Evolutionary conservation across 1,284 basidiomycete species (phyloP), one percentile per base, ranked within the genome.

Genomic region (Ustilago sp.): DNA sequence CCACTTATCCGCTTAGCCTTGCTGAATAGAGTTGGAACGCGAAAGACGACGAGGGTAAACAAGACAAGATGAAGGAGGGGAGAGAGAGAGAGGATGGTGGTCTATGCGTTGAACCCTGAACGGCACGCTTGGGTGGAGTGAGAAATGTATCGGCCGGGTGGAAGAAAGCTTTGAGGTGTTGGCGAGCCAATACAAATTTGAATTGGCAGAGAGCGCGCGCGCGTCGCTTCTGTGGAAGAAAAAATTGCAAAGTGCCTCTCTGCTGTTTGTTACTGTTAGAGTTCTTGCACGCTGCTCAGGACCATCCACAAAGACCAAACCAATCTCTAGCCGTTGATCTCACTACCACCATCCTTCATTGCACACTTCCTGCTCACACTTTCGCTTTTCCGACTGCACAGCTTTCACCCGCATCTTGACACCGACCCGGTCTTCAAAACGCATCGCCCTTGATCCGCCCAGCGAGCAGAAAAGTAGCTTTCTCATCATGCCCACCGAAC

Each of bases 401-500:
- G 8, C n/a, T 19, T 43, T 17, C n/a, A 19, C 19, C 19, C n/a
- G 43, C n/a, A 45, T 19, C 43, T 5, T 19, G n/a, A 9, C 3
- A 4, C 43, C n/a, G 19, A 28, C 23, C 23, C 23, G 23, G 3
- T 28, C 23, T 28, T 28, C 23, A 28, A 28, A 28, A 28, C 23
- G 23, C 23, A 28, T 28, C 15, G 19, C 4, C n/a, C 43, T 38
- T 38, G 36, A 38, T 38, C 36, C 36, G 13, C 23, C 3, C 3
- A 3, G 23, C 23, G 23, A 28, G 23, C 23, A 28, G 23, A 28
- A 28, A 28, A 28, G 3, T 28, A 28, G 23, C 23, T 28, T 23
- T 28, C 23, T 12, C 48, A 77, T 13, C 64, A 85, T 82, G 81
- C 59, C 79, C 19, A 55, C 76, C 32, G 82, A 85, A 64, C 76